phyloP scores from a whole-genome alignment of 106 monocot species.

The Dendrobium catenatum region DNA sequence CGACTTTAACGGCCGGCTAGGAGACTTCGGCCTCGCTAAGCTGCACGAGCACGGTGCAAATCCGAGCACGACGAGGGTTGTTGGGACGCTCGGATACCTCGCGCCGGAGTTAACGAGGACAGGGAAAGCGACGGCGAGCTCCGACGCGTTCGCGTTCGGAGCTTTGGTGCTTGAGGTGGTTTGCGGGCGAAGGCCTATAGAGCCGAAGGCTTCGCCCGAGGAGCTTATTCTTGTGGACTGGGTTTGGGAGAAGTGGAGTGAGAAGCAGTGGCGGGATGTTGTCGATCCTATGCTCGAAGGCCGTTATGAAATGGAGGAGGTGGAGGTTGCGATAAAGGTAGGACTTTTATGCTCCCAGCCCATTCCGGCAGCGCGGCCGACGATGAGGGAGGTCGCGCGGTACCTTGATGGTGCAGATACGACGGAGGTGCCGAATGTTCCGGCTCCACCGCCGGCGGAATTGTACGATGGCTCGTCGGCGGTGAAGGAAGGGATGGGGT shows the following conservation, averaged over 20 bases:
- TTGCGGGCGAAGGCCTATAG: conserved; percentile 68
- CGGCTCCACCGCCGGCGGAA: conserved; percentile 10
- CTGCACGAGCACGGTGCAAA: conserved; percentile 83
- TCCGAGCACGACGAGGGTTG: conserved; percentile 20
- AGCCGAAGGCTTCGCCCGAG: conserved; percentile 52
- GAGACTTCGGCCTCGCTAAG: conserved; percentile 78
- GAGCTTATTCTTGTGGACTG: conserved; percentile 44
- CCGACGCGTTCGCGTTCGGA: conserved; percentile 81
- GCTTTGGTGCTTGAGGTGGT: conserved; percentile 69
- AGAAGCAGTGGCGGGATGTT: background rate
- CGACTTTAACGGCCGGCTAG: conserved; percentile 65
- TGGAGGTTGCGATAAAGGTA: conserved; percentile 35
- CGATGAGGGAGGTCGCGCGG: conserved; percentile 21
- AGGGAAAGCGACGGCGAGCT: conserved; percentile 47
- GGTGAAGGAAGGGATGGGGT: conserved; percentile 3
- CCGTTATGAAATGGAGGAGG: background rate
- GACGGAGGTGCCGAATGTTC: conserved; percentile 30
- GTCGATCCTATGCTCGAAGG: background rate
- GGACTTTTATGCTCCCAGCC: conserved; percentile 71
- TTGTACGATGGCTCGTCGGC: background rate
- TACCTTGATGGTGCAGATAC: conserved; percentile 41
- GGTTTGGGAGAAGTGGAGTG: conserved; percentile 6
- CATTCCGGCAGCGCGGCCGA: conserved; percentile 16
- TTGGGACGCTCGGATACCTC: conserved; percentile 9
- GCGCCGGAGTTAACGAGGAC: conserved; percentile 67